These are phyloP conservation scores for Abrus pulchellus DNA, from an alignment of 306 rosid genomes.

Conservation along the genomic window DNA sequence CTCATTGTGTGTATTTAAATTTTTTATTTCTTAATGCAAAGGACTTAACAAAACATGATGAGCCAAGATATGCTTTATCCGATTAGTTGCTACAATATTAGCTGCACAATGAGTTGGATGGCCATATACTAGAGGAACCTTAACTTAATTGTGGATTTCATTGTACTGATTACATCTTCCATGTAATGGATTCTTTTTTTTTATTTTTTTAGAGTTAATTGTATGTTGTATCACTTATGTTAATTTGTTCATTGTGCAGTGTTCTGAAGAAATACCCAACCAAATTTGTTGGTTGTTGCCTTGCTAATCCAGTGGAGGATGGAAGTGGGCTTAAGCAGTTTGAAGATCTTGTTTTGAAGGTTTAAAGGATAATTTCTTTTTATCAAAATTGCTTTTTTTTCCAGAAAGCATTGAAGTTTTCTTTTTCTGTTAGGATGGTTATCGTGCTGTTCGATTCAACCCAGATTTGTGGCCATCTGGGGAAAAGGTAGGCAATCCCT, in stretches of 20 bases:
- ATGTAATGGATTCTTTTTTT: slow-evolving; percentile 1
- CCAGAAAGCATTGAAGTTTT: slow-evolving; percentile 31
- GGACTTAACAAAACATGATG: not conserved
- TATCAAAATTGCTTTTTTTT: slow-evolving; percentile 18
- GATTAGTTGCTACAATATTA: slow-evolving; percentile 17
- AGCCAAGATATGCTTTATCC: slow-evolving; percentile 10
- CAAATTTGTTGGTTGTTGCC: slow-evolving; percentile 93
- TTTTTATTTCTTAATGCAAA: not conserved
- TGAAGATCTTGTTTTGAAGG: slow-evolving; percentile 79
- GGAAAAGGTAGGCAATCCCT: slow-evolving; percentile 61
- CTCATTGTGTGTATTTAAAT: not conserved
- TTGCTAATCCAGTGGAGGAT: slow-evolving; percentile 85
- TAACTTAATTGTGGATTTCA: slow-evolving; percentile 22
- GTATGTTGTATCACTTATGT: slow-evolving; percentile 11
- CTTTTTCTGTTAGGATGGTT: slow-evolving; percentile 70
- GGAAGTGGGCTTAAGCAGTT: slow-evolving; percentile 82
- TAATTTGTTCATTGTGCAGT: slow-evolving; percentile 58
- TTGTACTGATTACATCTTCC: slow-evolving; percentile 10
- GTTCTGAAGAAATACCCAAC: slow-evolving; percentile 79
- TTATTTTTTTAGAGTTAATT: not conserved
- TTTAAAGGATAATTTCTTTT: slow-evolving; percentile 42
- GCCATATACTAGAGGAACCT: not conserved
- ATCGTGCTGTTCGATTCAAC: slow-evolving; percentile 85
- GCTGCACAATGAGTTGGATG: slow-evolving; percentile 28
- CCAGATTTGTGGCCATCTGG: slow-evolving; percentile 94